phyloP scores from a whole-genome alignment of 805 yeast genomes.

The Yamadazyma phyllophila region DNA sequence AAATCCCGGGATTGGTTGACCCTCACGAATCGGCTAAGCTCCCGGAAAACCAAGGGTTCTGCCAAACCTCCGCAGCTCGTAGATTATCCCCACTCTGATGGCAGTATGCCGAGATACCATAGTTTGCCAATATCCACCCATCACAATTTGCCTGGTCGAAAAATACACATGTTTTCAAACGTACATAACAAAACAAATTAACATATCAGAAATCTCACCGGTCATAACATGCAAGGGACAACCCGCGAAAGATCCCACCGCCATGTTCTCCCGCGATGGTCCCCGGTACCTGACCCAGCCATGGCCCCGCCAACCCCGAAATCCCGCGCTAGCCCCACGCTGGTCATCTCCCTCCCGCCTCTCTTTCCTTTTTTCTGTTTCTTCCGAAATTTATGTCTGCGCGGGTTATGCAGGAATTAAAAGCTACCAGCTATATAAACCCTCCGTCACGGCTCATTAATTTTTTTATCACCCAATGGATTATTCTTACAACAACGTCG shows the following conservation, averaged over 20 bases:
- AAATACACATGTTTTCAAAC: no score
- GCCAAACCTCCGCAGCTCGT: no score
- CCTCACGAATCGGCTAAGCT: no score
- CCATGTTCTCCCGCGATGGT: not conserved
- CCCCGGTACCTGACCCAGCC: not conserved
- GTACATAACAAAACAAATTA: no score
- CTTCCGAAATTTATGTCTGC: conserved; percentile 10
- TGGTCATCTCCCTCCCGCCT: conserved; percentile 7
- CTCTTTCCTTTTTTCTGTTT: conserved; percentile 8
- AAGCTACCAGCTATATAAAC: conserved; percentile 3
- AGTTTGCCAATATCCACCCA: no score
- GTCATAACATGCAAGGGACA: no score
- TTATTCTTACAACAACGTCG: conserved; percentile 42
- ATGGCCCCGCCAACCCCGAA: not conserved
- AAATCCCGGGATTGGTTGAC: not conserved
- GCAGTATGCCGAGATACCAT: no score
- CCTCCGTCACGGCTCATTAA: not conserved
- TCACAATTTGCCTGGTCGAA: no score
- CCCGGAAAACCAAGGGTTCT: no score
- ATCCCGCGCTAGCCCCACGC: not conserved
- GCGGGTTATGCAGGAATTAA: not conserved
- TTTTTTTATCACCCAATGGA: conserved; percentile 18
- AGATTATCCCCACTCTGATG: no score
- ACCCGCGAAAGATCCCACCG: no score
- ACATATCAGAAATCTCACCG: no score